These are phyloP conservation scores for Penicillium sp. DNA, from an alignment of 2,329 filamentous ascomycete genomes.

Conservation along the genomic window DNA sequence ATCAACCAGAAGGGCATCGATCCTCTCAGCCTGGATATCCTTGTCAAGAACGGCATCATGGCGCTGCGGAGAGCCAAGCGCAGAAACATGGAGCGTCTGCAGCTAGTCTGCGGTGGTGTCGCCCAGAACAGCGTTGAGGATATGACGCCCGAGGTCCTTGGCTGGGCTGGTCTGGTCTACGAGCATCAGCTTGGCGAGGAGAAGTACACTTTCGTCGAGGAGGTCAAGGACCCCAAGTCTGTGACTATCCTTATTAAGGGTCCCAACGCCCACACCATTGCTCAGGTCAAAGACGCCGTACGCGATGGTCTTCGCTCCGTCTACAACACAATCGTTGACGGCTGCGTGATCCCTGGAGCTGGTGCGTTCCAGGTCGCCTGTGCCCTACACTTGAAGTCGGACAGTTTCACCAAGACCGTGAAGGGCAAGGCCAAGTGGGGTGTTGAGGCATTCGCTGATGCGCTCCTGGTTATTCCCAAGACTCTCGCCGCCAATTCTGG, in stretches of 20 bases:
- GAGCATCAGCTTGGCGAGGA: conserved; percentile 97
- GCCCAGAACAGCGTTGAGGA: conserved; percentile 98
- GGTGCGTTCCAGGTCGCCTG: conserved; percentile 97
- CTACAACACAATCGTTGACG: conserved; percentile 99
- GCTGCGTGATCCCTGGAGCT: conserved; percentile 89
- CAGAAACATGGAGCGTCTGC: conserved; percentile 97
- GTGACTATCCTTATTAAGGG: conserved; percentile 98
- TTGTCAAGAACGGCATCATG: conserved; percentile 97
- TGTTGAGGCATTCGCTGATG: conserved; percentile 92
- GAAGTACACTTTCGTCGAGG: conserved; percentile 98
- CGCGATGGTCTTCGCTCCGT: conserved; percentile 93
- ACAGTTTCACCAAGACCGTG: conserved; percentile 82
- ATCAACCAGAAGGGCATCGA: conserved; percentile 99
- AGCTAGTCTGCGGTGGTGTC: conserved; percentile 87
- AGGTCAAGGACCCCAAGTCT: conserved; percentile 98
- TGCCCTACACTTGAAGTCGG: conserved; percentile 81
- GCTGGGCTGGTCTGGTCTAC: conserved; percentile 95
- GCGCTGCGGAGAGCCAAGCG: conserved; percentile 93
- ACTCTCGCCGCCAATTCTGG: conserved; percentile 94
- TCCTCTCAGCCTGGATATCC: conserved; percentile 88
- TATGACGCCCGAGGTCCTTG: conserved; percentile 80
- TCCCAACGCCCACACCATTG: conserved; percentile 93
- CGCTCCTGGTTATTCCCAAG: conserved; percentile 93
- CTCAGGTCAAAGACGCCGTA: conserved; percentile 94
- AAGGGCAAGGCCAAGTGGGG: conserved; percentile 99